Percentiles rank a stretch among this genome's conserved stretches.
Evolutionary conservation across 257 asterid genomes (phyloP).

Genomic region (Thymus mandschuricus): DNA sequence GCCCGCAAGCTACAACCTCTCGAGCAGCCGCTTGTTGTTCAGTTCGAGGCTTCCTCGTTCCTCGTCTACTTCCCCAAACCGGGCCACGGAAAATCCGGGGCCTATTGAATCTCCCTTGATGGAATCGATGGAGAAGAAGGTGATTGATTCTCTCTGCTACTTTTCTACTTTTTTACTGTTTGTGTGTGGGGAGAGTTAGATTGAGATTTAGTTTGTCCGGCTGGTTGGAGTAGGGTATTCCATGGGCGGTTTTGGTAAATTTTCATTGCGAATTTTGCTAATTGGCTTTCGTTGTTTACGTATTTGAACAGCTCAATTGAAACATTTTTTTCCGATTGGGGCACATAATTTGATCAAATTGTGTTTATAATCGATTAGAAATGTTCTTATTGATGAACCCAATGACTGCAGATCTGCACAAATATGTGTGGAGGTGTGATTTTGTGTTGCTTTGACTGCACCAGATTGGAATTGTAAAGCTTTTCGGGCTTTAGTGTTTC

Average conservation of each 20-base stretch:
- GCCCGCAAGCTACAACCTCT: conserved; percentile 28
- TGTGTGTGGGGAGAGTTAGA: too few species aligned
- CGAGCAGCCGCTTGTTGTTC: conserved; percentile 23
- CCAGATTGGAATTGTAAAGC: neutral
- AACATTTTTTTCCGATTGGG: neutral
- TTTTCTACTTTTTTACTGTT: neutral
- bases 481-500: neutral
- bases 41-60: conserved; percentile 36
- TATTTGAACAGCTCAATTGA: neutral
- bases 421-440: neutral
- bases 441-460: neutral
- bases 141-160: conserved; percentile 33
- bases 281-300: neutral
- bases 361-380: conserved; percentile 15
- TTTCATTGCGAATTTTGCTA: neutral
- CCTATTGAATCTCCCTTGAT: conserved; percentile 61
- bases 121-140: conserved; percentile 90
- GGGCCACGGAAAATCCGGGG: conserved; percentile 54
- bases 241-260: neutral
- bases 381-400: neutral
- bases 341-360: conserved; percentile 8
- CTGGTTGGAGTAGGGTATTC: neutral
- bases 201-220: conserved; percentile 1
- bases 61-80: conserved; percentile 35
- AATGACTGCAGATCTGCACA: neutral